Evolutionary conservation across 1,139 yeast genomes (phyloP), one percentile per base, ranked within the genome.

Genomic region (Blastobotrys ciferrii): DNA sequence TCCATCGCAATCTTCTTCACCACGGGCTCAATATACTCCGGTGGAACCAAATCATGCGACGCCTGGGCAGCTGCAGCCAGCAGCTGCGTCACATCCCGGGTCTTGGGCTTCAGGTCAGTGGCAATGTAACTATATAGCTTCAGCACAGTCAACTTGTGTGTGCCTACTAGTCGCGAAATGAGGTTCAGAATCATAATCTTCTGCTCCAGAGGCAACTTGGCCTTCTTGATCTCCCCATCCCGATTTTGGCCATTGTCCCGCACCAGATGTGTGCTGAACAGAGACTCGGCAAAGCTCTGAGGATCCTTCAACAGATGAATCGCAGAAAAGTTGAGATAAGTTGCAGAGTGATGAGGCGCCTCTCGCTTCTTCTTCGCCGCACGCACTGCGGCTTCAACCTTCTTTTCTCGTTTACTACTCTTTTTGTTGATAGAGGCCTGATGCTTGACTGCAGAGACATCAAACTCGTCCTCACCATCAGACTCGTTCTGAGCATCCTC

Each of bases 61-160:
- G 98, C 89, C 70, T 94, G 98, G 0, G 98, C 99, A 45, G 87
- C 77, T 3, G 98, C 96, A 11, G 98, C 98, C 87, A 92, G 80
- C 54, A 92, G 83, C 68, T 89, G 95, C 1, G 99, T 94, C 43
- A 92, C 98, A 60, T 91, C 87, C 51, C 82, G 75, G 69, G 92
- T 98, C 67, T 91, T 91, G 43, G 98, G 98, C 1, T 96, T 91
- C 60, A 92, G 75, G 64, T 87, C 92, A 63, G 88, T 89, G 65
- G 89, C 71, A 70, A 92, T 83, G 64, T 80, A 89, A 1, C 97
- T 84, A 69, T 92, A 92, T 41, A 92, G 73, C 2, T 97, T 97
- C 58, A 94, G 74, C 2, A 92, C 86, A 1, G 91, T 85, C 63
- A 92, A 76, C 72, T 92, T 94, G 71, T 92, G 98, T 2, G 95